These are phyloP conservation scores for Stemphylium beticola DNA, from an alignment of 2,329 filamentous ascomycete species.

Conservation along the genomic window DNA sequence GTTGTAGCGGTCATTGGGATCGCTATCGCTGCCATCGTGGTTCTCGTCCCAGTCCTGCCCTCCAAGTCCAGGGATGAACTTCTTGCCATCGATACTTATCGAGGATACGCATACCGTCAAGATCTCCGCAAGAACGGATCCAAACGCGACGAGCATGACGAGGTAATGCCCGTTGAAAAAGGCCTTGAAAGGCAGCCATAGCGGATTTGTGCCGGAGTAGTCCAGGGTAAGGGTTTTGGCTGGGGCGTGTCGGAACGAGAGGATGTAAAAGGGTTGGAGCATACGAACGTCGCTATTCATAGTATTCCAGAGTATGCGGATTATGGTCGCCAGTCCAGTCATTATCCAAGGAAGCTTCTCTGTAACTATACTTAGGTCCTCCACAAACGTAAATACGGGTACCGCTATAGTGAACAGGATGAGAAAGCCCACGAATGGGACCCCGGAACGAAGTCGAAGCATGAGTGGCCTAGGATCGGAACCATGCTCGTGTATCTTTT, in stretches of 20 bases:
- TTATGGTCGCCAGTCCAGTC: constrained; percentile 68
- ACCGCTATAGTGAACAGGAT: constrained; percentile 64
- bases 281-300: constrained; percentile 74
- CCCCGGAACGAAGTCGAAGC: constrained; percentile 64
- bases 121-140: constrained; percentile 75
- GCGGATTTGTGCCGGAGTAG: constrained; percentile 74
- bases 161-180: constrained; percentile 69
- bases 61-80: constrained; percentile 56
- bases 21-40: constrained; percentile 1
- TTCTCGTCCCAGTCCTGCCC: constrained; percentile 22
- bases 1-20: constrained; percentile 34
- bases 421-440: constrained; percentile 67
- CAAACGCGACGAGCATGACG: constrained; percentile 71
- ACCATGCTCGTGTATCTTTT: constrained; percentile 55
- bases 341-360: constrained; percentile 70
- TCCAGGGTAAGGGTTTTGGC: constrained; percentile 72
- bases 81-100: constrained; percentile 68
- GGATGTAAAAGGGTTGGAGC: constrained; percentile 76
- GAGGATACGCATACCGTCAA: constrained; percentile 72
- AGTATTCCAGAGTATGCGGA: constrained; percentile 72
- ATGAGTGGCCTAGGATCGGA: constrained; percentile 69
- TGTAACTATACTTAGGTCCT: constrained; percentile 59
- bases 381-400: constrained; percentile 67
- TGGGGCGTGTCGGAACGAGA: constrained; percentile 69
- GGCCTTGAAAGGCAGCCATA: constrained; percentile 67